Base-by-base conservation (phyloP, 2,329 filamentous ascomycete species). In the Cordyceps javanica region DNA sequence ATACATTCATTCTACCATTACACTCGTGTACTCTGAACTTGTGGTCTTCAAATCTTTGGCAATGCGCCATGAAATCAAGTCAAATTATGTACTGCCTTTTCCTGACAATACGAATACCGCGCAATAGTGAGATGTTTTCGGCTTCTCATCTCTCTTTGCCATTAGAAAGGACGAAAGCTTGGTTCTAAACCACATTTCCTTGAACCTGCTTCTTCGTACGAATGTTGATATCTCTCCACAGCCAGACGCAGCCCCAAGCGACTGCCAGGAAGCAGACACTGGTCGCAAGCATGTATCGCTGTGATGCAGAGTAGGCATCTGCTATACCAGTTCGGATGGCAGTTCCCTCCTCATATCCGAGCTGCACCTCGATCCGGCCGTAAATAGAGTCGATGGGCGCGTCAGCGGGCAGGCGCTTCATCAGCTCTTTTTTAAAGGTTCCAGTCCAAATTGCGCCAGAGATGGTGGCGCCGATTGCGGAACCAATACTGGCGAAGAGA, bases 361-460 rank as follows among this genome's bases (percentile, higher is more conserved):
- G 67, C 62, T 88, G 86, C 3, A 72, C 73, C 60, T 82, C 82
- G 41, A 77, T 65, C 48, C 62, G 65, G 32, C 76, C 74, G 60
- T 86, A 86, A 54, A 74, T 72, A 25, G 41, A 57, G 11, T 79
- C 68, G 2, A 70, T 64, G 13, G 72, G 69, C 0, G 69, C 66
- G 3, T 66, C 69, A 2, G 73, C 60, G 11, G 83, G 82, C 0
- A 86, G 73, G 60, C 82, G 77, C 42, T 70, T 65, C 21, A 64
- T 63, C 14, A 87, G 73, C 11, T 77, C 76, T 19, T 72, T 69
- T 5, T 77, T 78, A 63, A 89, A 81, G 1, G 80, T 77, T 60
- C 79, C 76, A 0, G 80, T 82, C 85, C 85, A 89, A 60, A 89
- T 82, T 10, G 85, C 84, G 0, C 78, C 79, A 1, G 85, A 79